Conservation (phyloP, 1,284 basidiomycete species). For the Pseudozyma sp. region DNA sequence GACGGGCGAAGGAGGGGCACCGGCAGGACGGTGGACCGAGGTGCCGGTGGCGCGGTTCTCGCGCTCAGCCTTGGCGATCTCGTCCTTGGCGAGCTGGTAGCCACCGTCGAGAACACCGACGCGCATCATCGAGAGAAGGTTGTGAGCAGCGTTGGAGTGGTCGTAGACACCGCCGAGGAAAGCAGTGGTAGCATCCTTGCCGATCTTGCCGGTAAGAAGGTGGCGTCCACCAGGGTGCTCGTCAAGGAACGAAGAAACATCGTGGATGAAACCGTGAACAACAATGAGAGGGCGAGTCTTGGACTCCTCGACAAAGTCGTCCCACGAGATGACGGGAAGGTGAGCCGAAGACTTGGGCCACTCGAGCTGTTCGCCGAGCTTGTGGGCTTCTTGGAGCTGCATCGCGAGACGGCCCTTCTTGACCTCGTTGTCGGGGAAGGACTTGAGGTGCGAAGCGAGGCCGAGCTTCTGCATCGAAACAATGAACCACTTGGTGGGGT, state of each 20-base stretch:
- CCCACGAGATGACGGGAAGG: conserved; percentile 68
- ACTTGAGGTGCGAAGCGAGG: conserved; percentile 66
- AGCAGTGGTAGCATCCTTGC: conserved; percentile 66
- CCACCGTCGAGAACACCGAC: conserved; percentile 68
- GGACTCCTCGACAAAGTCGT: conserved; percentile 65
- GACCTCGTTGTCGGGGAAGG: conserved; percentile 68
- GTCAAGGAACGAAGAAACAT: conserved; percentile 64
- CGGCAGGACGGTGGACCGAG: conserved; percentile 45
- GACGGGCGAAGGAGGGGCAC: conserved; percentile 53
- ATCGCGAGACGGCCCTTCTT: conserved; percentile 66
- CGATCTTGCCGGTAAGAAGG: conserved; percentile 62
- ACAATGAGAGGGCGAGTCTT: conserved; percentile 66
- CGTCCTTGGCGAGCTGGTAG: conserved; percentile 63
- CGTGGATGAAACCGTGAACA: conserved; percentile 67
- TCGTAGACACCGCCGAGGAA: conserved; percentile 68
- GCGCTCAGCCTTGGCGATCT: conserved; percentile 43
- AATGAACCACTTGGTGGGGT: conserved; percentile 69
- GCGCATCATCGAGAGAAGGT: conserved; percentile 67
- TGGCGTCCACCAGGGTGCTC: conserved; percentile 67
- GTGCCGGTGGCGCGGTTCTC: conserved; percentile 47
- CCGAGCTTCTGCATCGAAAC: conserved; percentile 56
- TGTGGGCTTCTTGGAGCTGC: conserved; percentile 63
- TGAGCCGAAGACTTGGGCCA: conserved; percentile 62
- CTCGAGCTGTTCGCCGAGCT: conserved; percentile 48
- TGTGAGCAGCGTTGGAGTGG: conserved; percentile 67